Base-by-base conservation (phyloP, 176 grass and related monocot genomes). In the Puccinellia tenuiflora region DNA sequence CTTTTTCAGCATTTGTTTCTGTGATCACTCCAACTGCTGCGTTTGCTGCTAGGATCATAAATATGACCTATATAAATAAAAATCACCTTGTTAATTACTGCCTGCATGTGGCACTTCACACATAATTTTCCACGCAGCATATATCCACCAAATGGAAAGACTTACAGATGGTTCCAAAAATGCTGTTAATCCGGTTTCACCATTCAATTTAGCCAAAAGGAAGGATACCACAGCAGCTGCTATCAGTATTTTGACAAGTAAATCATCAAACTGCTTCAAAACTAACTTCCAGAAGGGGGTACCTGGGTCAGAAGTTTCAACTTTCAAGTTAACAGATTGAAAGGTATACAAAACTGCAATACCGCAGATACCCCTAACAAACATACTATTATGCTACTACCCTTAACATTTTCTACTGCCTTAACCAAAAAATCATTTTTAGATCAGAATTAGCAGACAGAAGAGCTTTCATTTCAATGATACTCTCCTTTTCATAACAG, bases 201-300 rank as follows among this genome's bases (percentile, higher is more conserved):
- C 96, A 84, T 99, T 99, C 70, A 96, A 89, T 78, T 87, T 84
- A 83, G 96, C 96, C 89, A 99, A 80, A 88, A 99, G 64, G 62
- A 96, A 99, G 30, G 96, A 99, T 73, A 99, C 43, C 65, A 99
- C 63, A 61, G 96, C 96, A 40, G 93, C 93, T 81, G 81, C 96
- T 76, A 99, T 94, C 76, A 99, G 92, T 93, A 99, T 99, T 91
- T 99, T 99, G 81, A 99, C 96, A 35, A 99, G 96, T 81, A 99
- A 94, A 92, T 99, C 96, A 84, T 99, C 91, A 65, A 99, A 99
- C 65, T 99, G 96, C 83, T 99, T 99, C 85, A 94, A 61, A 92
- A 96, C 86, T 90, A 95, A 89, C 86, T 91, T 99, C 96, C 93
- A 99, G 67, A 94, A 93, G 31, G 93, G 87, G 62, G 96, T 94